phyloP scores from a whole-genome alignment of 495 filamentous ascomycete species.

The Xylaria grammica region DNA sequence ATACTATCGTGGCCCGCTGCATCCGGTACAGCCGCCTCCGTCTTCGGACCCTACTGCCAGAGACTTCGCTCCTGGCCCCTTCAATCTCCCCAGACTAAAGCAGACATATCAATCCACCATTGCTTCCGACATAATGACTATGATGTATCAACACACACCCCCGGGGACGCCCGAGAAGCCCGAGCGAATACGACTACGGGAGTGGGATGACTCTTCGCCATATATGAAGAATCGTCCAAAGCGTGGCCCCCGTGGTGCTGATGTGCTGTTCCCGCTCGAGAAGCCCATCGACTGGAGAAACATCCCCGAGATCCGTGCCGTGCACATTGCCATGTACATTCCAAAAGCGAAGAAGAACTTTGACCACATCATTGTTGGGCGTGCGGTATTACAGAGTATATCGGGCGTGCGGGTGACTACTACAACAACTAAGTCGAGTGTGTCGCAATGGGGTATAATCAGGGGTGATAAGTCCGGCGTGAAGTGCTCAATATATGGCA shows the following conservation, averaged over 20 bases:
- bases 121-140: constrained; percentile 86
- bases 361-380: constrained; percentile 75
- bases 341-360: constrained; percentile 64
- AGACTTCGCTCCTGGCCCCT: constrained; percentile 90
- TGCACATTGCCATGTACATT: constrained; percentile 80
- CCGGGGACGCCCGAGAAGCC: constrained; percentile 72
- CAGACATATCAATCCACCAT: constrained; percentile 89
- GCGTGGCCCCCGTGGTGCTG: constrained; percentile 75
- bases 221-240: constrained; percentile 91
- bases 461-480: constrained; percentile 67
- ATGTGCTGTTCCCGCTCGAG: constrained; percentile 70
- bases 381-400: constrained; percentile 83
- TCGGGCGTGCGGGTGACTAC: constrained; percentile 75
- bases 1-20: constrained; percentile 90
- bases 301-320: constrained; percentile 77
- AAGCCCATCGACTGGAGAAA: constrained; percentile 83
- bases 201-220: constrained; percentile 87
- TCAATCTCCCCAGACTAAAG: constrained; percentile 82
- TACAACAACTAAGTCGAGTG: constrained; percentile 68
- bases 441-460: constrained; percentile 65
- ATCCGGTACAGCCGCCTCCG: constrained; percentile 85
- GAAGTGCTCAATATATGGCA: constrained; percentile 70
- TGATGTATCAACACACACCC: constrained; percentile 79
- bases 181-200: constrained; percentile 72
- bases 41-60: constrained; percentile 86